Base-by-base conservation (phyloP, 768 basidiomycete species). In the Pleurotus sapidus region DNA sequence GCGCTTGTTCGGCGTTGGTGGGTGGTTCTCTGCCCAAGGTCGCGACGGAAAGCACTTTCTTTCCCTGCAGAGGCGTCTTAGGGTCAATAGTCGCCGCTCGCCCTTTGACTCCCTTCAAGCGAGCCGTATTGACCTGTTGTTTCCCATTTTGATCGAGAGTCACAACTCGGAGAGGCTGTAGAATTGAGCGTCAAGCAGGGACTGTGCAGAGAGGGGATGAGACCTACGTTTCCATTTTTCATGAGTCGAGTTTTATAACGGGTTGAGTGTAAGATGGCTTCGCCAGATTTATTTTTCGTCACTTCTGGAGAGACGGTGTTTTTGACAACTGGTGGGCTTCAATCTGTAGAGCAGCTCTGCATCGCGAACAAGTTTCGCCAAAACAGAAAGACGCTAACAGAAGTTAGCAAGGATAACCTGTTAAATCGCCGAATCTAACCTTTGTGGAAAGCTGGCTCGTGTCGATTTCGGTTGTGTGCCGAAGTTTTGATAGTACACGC, bases 11-110 rank as follows among this genome's bases (percentile, higher is more conserved):
- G 11, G 83, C 79, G 18, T 17, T 34, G n/a, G 83, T 86, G 3
- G 73, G 77, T 8, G 63, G 66, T 1, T 79, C 82, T 59, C 67
- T 73, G 0, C 84, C 86, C 38, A 74, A 60, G 8, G 84, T 77
- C 11, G 70, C 75, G 8, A 86, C 69, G 2, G 70, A 14, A 49
- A 51, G 27, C 71, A 71, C 43, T 0, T 39, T 57, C 67, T 75
- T 14, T 65, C 72, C 60, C 63, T 45, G n/a, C 17, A 73, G 18
- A 1, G 62, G n/a, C 8, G 56, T 65, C 4, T 64, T 51, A 34
- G 78, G 43, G 9, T 42, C 27, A 24, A 83, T 60, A 3, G 25
- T 60, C 0, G 71, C 77, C 11, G 61, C 62, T 5, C 80, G 79
- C 3, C 84, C 82, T 40, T 68, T 57, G 20, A 77, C 70, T n/a